Base-by-base conservation (phyloP, 1,284 basidiomycete species). In the Boletus smithii region DNA sequence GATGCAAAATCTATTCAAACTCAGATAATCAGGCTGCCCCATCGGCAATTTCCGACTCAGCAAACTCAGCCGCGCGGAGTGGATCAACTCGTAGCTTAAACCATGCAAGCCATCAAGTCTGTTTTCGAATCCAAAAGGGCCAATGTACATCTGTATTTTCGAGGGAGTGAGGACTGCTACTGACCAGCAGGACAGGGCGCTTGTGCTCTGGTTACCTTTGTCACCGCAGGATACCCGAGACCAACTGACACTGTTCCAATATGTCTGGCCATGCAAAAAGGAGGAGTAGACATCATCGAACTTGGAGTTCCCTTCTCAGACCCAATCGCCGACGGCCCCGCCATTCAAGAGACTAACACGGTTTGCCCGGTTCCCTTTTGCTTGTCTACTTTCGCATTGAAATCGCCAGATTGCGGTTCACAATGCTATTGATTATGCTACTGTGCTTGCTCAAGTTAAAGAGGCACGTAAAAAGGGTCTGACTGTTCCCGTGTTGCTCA, bases 261-360 rank as follows among this genome's bases (percentile, higher is more conserved):
- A 47, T 70, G 98, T 73, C 81, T 98, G 31, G 88, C 88, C 17
- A 88, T 99, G 80, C 87, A 98, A 69, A 79, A 80, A 37, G 95
- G 95, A 40, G 97, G 95, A 18, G 83, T 91, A 38, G 94, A 98
- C 68, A 83, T 98, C 56, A 95, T 99, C 56, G 95, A 99, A 70
- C 79, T 99, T 27, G 97, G 97, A 22, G 80, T 98, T 30, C 95
- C 94, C 0, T 98, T 97, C 74, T 94, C 90, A 48, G 95, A 99
- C 73, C 95, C 95, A 8, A 91, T 94, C 58, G 95, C 93, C 1
- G 95, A 99, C 71, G 89, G 95, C 0, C 87, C 86, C 17, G 82
- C 84, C 5, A 98, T 99, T 54, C 95, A 98, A 66, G 85, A 88
- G 56, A 83, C 89, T 36, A 98, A 97, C 70, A 87, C 87, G 29